Conservation (phyloP, 1,284 basidiomycete species). For the Serendipita sp. region DNA sequence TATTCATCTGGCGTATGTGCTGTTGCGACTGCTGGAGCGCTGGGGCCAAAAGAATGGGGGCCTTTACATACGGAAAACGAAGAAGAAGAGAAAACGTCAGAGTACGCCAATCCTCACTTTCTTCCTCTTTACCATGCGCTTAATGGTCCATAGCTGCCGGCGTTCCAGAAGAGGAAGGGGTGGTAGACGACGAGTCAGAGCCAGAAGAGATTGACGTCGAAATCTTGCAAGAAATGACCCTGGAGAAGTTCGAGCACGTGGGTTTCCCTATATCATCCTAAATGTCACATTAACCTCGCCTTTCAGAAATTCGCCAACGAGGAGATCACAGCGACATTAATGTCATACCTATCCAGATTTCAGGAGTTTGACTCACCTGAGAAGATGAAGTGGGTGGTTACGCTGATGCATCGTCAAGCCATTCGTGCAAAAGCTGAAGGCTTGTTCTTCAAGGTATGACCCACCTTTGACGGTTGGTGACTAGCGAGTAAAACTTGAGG, state of each 20-base stretch:
- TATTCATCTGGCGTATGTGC: slow-evolving; percentile 65
- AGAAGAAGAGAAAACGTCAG: slow-evolving; percentile 37
- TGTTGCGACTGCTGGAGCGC: slow-evolving; percentile 75
- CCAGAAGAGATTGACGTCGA: slow-evolving; percentile 36
- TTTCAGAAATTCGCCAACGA: slow-evolving; percentile 69
- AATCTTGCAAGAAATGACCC: slow-evolving; percentile 70
- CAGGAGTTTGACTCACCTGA: slow-evolving; percentile 66
- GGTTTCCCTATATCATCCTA: slow-evolving; percentile 18
- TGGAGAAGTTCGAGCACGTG: slow-evolving; percentile 78
- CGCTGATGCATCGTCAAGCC: slow-evolving; percentile 76
- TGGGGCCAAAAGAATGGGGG: slow-evolving; percentile 58
- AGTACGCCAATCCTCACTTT: slow-evolving; percentile 25
- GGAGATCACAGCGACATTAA: slow-evolving; percentile 66
- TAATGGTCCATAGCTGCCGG: slow-evolving; percentile 20
- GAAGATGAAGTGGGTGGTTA: slow-evolving; percentile 74
- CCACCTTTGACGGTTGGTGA: not conserved
- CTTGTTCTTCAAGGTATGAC: slow-evolving; percentile 75
- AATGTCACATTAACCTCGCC: not conserved
- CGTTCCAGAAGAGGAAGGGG: slow-evolving; percentile 39
- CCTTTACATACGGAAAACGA: slow-evolving; percentile 53
- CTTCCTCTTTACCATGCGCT: slow-evolving; percentile 14
- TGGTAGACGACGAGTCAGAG: slow-evolving; percentile 36
- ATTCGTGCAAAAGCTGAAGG: slow-evolving; percentile 81
- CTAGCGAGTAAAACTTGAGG: not conserved
- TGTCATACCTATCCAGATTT: slow-evolving; percentile 70